Conservation (phyloP, 345 rosid species). For the Excoecaria cochinchinensis region DNA sequence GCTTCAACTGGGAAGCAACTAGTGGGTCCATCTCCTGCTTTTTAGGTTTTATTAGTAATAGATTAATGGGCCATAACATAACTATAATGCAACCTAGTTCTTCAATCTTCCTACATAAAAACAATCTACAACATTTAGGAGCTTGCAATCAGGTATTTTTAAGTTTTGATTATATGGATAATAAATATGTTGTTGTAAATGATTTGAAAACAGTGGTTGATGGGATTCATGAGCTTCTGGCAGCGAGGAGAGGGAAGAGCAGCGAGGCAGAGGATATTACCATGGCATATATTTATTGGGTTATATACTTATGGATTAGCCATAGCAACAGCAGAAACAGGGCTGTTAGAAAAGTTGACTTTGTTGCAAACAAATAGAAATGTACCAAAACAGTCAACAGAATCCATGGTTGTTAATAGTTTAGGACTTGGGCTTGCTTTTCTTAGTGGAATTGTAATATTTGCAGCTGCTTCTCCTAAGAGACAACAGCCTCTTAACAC, state of each 20-base stretch:
- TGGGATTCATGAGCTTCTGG: conserved; percentile 88
- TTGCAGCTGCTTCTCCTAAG: conserved; percentile 68
- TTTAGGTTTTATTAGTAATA: no score
- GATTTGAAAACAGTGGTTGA: conserved; percentile 66
- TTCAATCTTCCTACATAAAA: no score
- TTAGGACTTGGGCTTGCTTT: conserved; percentile 71
- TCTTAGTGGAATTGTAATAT: conserved; percentile 62
- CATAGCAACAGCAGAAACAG: conserved; percentile 85
- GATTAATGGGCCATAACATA: no score
- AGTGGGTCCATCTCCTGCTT: no score
- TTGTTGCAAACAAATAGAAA: conserved; percentile 56
- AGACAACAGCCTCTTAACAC: conserved; percentile 20
- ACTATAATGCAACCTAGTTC: no score
- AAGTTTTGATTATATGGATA: no score
- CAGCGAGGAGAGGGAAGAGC: conserved; percentile 66
- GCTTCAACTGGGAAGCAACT: no score
- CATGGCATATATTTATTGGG: conserved; percentile 92
- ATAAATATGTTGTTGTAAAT: not conserved
- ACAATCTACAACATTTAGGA: no score
- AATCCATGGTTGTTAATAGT: conserved; percentile 67
- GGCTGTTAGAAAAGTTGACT: conserved; percentile 73
- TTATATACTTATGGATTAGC: conserved; percentile 84
- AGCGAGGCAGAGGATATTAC: conserved; percentile 58
- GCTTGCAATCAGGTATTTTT: no score
- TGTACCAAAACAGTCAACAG: conserved; percentile 43